Evolutionary conservation across 2,329 filamentous ascomycete genomes (phyloP).

Genomic region (Aspergillus pseudotamarii): DNA sequence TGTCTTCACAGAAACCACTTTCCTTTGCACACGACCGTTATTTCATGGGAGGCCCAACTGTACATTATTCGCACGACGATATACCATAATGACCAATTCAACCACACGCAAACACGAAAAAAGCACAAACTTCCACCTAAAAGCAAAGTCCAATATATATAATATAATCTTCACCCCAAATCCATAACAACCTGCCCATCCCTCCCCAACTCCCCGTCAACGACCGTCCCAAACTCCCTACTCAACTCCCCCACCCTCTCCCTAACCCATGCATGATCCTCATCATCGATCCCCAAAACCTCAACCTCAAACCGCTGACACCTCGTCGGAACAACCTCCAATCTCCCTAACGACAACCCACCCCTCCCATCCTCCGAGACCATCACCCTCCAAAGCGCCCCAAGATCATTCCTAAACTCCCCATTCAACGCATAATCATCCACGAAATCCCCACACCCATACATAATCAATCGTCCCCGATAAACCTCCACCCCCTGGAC

Average conservation of each 20-base stretch:
- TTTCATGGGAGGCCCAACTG: not conserved
- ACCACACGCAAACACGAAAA: not conserved
- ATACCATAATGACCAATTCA: not conserved
- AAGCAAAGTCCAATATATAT: no score
- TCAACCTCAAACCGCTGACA: conserved; percentile 37
- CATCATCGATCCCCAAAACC: conserved; percentile 31
- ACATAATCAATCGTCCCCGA: conserved; percentile 40
- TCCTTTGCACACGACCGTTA: not conserved
- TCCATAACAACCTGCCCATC: not conserved
- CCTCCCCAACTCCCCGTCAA: conserved; percentile 15
- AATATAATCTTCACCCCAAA: not conserved
- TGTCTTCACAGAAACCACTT: not conserved
- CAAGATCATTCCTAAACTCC: conserved; percentile 43
- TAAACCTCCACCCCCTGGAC: conserved; percentile 45
- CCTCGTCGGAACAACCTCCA: conserved; percentile 42
- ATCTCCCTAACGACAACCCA: conserved; percentile 18
- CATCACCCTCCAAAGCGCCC: conserved; percentile 42
- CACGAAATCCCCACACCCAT: conserved; percentile 48
- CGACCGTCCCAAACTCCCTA: conserved; percentile 30
- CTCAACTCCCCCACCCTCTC: conserved; percentile 32
- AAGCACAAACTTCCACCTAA: no score
- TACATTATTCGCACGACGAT: not conserved
- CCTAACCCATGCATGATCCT: conserved; percentile 37
- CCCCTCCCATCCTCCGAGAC: conserved; percentile 22
- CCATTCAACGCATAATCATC: conserved; percentile 44